A percentile compares a stretch with the other conserved stretches of the same genome.
Conservation (phyloP, 2,329 filamentous ascomycete species). For the Aspergillus ustus region DNA sequence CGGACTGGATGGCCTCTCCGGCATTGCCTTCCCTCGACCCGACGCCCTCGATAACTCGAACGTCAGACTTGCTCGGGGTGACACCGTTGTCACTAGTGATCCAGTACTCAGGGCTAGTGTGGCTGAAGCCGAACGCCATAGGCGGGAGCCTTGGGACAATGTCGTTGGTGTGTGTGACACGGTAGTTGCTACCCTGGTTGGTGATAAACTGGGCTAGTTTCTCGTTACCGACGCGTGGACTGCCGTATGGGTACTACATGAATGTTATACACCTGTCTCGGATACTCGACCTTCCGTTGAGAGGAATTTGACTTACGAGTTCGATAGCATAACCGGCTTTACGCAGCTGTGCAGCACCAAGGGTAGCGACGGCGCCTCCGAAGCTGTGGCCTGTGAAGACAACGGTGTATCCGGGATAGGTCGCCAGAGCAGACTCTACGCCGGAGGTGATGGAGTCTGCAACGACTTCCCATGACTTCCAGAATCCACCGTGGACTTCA, state of each 20-base stretch:
- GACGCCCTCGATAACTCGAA: constrained; percentile 39
- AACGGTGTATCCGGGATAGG: constrained; percentile 48
- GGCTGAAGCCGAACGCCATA: constrained; percentile 36
- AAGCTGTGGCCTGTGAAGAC: constrained; percentile 57
- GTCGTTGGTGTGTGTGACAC: constrained; percentile 45
- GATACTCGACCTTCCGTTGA: not conserved
- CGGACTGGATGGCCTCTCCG: constrained; percentile 29
- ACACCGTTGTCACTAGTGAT: constrained; percentile 38
- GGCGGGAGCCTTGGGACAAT: constrained; percentile 46
- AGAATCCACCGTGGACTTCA: constrained; percentile 53
- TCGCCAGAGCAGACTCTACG: constrained; percentile 34
- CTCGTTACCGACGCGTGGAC: constrained; percentile 48
- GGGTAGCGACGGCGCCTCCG: constrained; percentile 55
- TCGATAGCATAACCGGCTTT: constrained; percentile 45
- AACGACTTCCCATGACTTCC: constrained; percentile 48
- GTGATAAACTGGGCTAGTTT: constrained; percentile 45
- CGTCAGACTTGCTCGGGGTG: constrained; percentile 35
- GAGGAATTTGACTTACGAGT: constrained; percentile 41
- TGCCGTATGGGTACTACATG: constrained; percentile 48
- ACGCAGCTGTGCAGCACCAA: constrained; percentile 53
- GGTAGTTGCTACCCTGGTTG: constrained; percentile 39
- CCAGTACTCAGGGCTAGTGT: constrained; percentile 49
- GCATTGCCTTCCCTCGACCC: constrained; percentile 41
- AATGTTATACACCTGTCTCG: constrained; percentile 10
- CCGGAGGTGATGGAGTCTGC: constrained; percentile 44